phyloP scores from a whole-genome alignment of 257 asterid genomes.

The Thymus mandschuricus region DNA sequence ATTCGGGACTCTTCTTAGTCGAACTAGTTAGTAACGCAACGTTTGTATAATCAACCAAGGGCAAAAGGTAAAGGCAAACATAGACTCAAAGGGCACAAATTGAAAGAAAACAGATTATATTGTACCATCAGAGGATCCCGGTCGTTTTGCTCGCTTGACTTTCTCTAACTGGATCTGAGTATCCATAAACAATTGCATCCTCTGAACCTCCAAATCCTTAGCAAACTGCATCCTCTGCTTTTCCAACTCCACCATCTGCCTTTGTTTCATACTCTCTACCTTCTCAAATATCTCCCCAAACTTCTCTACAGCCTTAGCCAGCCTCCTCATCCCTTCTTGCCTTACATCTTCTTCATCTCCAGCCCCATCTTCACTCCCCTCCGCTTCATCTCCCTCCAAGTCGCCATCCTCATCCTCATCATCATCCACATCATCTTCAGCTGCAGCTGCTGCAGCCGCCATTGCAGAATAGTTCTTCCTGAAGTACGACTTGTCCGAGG shows the following conservation, averaged over 20 bases:
- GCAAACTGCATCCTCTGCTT: slow-evolving; percentile 79
- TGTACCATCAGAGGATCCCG: slow-evolving; percentile 55
- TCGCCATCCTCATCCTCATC: slow-evolving; percentile 42
- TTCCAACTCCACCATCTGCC: slow-evolving; percentile 74
- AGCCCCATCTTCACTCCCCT: slow-evolving; percentile 45
- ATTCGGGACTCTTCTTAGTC: not conserved
- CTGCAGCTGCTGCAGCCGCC: slow-evolving; percentile 69
- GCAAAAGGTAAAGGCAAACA: not conserved
- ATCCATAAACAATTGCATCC: slow-evolving; percentile 81
- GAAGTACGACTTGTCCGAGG: slow-evolving; percentile 43
- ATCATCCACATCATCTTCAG: slow-evolving; percentile 46
- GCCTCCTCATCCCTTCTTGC: slow-evolving; percentile 48
- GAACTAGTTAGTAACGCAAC: not conserved
- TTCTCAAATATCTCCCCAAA: slow-evolving; percentile 71
- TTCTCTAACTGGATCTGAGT: slow-evolving; percentile 66
- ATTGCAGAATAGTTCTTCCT: slow-evolving; percentile 61
- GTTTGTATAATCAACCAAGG: not conserved
- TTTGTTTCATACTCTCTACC: slow-evolving; percentile 67
- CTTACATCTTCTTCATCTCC: slow-evolving; percentile 44
- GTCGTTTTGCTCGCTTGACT: slow-evolving; percentile 49
- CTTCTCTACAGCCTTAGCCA: slow-evolving; percentile 66
- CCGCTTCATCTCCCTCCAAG: slow-evolving; percentile 45
- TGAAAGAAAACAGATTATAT: slow-evolving; percentile 5
- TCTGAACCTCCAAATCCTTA: slow-evolving; percentile 72
- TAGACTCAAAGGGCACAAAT: slow-evolving; percentile 1